A percentile compares a stretch with the other conserved stretches of the same genome.
These are phyloP conservation scores for Tetraselmis striata DNA, from an alignment of 139 green algal species.

Conservation along the genomic window DNA sequence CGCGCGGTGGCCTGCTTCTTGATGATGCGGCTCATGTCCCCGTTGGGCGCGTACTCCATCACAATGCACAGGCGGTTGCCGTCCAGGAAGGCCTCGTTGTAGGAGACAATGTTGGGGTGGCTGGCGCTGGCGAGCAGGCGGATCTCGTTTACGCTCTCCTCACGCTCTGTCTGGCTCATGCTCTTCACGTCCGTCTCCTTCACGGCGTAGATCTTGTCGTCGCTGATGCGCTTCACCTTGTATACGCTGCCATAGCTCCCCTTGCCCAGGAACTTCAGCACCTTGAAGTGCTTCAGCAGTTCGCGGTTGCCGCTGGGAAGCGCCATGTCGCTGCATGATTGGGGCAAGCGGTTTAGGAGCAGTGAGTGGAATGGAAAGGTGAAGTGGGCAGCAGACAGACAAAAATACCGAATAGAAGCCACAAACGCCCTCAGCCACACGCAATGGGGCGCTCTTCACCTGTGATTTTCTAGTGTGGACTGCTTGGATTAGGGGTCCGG, in stretches of 20 bases:
- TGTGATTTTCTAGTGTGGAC: no score
- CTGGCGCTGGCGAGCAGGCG: slow-evolving; percentile 60
- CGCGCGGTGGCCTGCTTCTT: slow-evolving; percentile 43
- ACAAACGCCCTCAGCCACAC: no score
- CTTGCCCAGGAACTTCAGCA: slow-evolving; percentile 68
- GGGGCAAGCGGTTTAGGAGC: no score
- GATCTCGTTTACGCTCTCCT: slow-evolving; percentile 70
- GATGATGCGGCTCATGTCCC: slow-evolving; percentile 57
- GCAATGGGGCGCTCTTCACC: no score
- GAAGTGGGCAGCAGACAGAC: no score
- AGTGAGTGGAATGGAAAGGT: no score
- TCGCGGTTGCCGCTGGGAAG: slow-evolving; percentile 11
- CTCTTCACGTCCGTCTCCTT: slow-evolving; percentile 70
- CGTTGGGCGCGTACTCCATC: slow-evolving; percentile 71
- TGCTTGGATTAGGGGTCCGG: no score
- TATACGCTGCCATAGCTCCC: slow-evolving; percentile 75
- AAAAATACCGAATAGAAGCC: no score
- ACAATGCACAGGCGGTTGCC: slow-evolving; percentile 69
- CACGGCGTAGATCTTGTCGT: slow-evolving; percentile 61
- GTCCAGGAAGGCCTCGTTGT: slow-evolving; percentile 72
- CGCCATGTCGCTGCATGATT: no score
- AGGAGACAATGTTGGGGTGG: slow-evolving; percentile 53
- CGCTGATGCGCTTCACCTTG: slow-evolving; percentile 44
- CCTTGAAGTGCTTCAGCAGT: slow-evolving; percentile 32
- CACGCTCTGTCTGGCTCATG: slow-evolving; percentile 51